Evolutionary conservation across 371 early-diverging fungal species (phyloP), one percentile per base, ranked within the genome.

Genomic region (Mortierella sp.): DNA sequence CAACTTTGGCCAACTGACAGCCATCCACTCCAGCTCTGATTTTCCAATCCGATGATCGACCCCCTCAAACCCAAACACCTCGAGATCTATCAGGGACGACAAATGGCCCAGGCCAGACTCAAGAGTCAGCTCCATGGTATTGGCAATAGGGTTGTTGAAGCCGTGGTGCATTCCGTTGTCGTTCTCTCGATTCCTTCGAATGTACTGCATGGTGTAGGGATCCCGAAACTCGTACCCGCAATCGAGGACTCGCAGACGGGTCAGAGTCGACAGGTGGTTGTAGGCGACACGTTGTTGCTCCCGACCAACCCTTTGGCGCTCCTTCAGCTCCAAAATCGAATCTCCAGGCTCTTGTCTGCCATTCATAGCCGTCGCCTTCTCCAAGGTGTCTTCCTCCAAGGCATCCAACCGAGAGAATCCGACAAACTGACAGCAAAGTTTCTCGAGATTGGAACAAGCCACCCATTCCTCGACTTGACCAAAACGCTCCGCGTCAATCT

Each of bases 21-120:
- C 50, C 48, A 71, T 71, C 72, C 72, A 71, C 7, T 64, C 44
- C 13, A 71, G 31, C 26, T 71, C 72, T 26, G 11, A 10, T 22
- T 29, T 61, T 5, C 65, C 65, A 26, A 71, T 61, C 52, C 37
- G n/a, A 16, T 64, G 47, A 16, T 71, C 48, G 2, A 16, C 26
- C 1, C 40, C 40, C 34, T 50, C 39, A 26, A 64, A 44, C 14
- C 52, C 65, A 64, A 47, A 48, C 44, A 65, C 26, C 37, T 40
- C 40, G 40, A 71, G 65, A 2, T 52, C 34, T 40, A 50, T 50
- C 37, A 71, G 43, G n/a, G 29, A 39, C 2, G 22, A 52, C 16
- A 71, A 50, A 2, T n/a, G 41, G 7, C n/a, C 72, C 24, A 71
- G 16, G 0, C 72, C 64, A 4, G 63, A 50, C 4, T 11, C 52